Conservation (phyloP, 2,329 filamentous ascomycete species). For the Talaromyces sp. region DNA sequence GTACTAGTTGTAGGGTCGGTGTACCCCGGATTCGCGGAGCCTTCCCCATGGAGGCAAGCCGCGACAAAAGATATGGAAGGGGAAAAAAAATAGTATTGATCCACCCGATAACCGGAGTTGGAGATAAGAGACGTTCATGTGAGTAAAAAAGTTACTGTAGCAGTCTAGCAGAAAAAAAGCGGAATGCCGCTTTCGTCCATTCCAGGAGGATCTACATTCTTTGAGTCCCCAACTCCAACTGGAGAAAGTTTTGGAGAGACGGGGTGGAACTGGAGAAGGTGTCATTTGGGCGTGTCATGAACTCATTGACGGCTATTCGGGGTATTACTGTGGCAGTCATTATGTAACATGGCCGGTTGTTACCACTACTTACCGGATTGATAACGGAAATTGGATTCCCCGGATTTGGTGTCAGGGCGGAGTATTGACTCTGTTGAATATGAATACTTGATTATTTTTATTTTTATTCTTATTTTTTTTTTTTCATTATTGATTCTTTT, state of each 20-base stretch:
- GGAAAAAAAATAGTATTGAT: too few species aligned
- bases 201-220: background rate
- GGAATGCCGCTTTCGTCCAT: background rate
- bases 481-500: too few species aligned
- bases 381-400: background rate
- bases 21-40: slow-evolving; percentile 4
- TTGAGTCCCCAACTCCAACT: background rate
- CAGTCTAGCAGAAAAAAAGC: background rate
- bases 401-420: background rate
- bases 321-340: background rate
- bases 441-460: too few species aligned
- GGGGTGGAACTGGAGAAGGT: background rate
- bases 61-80: too few species aligned
- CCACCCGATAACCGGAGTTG: background rate
- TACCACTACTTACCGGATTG: background rate
- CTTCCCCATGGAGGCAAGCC: background rate
- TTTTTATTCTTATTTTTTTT: too few species aligned
- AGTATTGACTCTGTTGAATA: too few species aligned
- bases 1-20: background rate
- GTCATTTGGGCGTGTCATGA: background rate
- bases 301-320: background rate
- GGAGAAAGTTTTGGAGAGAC: background rate
- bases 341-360: background rate
- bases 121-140: background rate
- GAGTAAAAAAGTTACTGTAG: too few species aligned